These are phyloP conservation scores for Debaryomyces castellii DNA, from an alignment of 805 yeast genomes.

Conservation along the genomic window DNA sequence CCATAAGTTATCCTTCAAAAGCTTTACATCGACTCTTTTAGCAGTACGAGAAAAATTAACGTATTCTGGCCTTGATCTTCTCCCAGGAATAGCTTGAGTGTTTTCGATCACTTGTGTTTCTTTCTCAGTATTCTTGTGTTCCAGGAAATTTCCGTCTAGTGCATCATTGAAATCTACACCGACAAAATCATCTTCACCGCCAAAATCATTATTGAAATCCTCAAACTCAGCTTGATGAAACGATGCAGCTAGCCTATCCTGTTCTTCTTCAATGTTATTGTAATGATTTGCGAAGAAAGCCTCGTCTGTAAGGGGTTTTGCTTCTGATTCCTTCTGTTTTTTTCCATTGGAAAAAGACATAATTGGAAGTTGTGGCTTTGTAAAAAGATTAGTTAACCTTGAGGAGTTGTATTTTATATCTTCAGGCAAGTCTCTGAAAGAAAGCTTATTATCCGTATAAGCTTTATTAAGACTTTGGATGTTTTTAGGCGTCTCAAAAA, in stretches of 20 bases:
- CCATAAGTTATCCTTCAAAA: constrained; percentile 78
- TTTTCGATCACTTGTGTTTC: constrained; percentile 11
- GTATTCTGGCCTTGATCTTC: constrained; percentile 33
- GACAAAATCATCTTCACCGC: constrained; percentile 34
- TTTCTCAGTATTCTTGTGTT: constrained; percentile 10
- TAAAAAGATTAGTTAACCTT: constrained; percentile 62
- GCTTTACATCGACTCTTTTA: constrained; percentile 74
- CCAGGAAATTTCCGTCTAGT: constrained; percentile 16
- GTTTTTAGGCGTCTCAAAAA: constrained; percentile 34
- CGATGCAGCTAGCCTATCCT: constrained; percentile 33
- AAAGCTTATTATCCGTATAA: constrained; percentile 6
- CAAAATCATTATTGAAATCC: constrained; percentile 35
- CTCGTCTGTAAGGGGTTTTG: constrained; percentile 53
- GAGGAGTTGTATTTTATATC: constrained; percentile 73
- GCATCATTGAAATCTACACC: constrained; percentile 46
- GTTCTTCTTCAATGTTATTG: constrained; percentile 38
- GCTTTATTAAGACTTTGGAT: constrained; percentile 9
- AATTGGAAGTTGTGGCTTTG: constrained; percentile 59
- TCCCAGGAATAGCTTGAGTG: constrained; percentile 19
- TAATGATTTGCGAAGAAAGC: constrained; percentile 72
- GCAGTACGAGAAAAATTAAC: constrained; percentile 68
- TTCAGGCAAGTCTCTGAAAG: constrained; percentile 58
- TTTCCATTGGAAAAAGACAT: constrained; percentile 19
- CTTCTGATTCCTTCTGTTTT: constrained; percentile 16
- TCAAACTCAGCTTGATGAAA: constrained; percentile 43